phyloP scores from a whole-genome alignment of 2,329 filamentous ascomycete genomes.

The Gnomoniopsis smithogilvyi region DNA sequence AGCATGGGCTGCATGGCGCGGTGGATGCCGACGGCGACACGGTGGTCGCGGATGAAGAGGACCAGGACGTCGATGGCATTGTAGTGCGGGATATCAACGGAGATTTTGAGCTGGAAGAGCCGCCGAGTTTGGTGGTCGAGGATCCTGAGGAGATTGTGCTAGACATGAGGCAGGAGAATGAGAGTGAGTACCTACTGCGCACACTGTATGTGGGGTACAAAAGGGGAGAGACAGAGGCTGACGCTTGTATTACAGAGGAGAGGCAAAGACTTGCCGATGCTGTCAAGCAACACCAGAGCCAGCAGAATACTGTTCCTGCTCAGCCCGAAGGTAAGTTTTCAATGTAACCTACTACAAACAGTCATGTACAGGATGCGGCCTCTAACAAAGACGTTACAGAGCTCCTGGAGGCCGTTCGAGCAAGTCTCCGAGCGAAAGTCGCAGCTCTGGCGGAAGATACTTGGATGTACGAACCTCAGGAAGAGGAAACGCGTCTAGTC shows the following conservation, averaged over 20 bases:
- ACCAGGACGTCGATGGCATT: slow-evolving; percentile 54
- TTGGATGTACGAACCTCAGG: slow-evolving; percentile 80
- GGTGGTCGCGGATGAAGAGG: slow-evolving; percentile 53
- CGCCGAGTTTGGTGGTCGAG: slow-evolving; percentile 49
- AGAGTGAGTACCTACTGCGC: slow-evolving; percentile 40
- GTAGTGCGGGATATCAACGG: slow-evolving; percentile 62
- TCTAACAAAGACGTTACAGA: slow-evolving; percentile 41
- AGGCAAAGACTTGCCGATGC: slow-evolving; percentile 58
- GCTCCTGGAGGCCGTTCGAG: slow-evolving; percentile 65
- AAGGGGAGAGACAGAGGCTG: background rate
- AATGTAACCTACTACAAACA: background rate
- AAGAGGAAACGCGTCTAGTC: slow-evolving; percentile 45
- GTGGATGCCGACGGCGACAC: slow-evolving; percentile 50
- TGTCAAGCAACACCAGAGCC: slow-evolving; percentile 58
- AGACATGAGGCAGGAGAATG: slow-evolving; percentile 56
- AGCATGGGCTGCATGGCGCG: background rate
- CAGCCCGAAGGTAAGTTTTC: slow-evolving; percentile 60
- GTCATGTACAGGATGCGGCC: background rate
- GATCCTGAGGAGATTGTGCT: slow-evolving; percentile 52
- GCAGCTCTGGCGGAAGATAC: slow-evolving; percentile 74
- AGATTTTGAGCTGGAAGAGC: slow-evolving; percentile 58
- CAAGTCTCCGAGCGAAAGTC: slow-evolving; percentile 70
- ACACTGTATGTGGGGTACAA: slow-evolving; percentile 10
- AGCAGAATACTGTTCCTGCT: slow-evolving; percentile 51
- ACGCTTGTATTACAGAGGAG: slow-evolving; percentile 41